Base-by-base conservation (phyloP, 2,329 filamentous ascomycete species). In the Epichloe gansuensis region DNA sequence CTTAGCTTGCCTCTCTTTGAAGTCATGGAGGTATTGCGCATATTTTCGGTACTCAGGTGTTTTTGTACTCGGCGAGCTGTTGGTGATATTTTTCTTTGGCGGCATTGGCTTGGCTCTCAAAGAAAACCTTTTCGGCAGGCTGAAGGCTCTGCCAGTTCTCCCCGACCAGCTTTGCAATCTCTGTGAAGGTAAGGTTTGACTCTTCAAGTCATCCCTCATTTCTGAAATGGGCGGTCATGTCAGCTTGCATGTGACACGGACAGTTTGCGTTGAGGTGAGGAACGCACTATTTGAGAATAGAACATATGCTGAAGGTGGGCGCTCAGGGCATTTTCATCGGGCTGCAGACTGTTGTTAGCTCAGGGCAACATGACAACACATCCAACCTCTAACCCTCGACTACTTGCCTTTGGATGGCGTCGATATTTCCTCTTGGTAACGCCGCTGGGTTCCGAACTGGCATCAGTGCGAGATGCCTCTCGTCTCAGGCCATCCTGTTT, bases 241-340 rank as follows among this genome's bases (percentile, higher is more conserved):
- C 44, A 53, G 51, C 35, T 25, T 12, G 4, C 31, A 13, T 6
- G 5, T 44, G 4, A 12, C 28, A 15, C n/a, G 42, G n/a, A 21
- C 8, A 34, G 35, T 35, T n/a, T 7, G 9, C 11, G 25, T 9
- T 21, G 37, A n/a, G 17, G 13, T 31, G 11, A 46, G 17, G 6
- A 35, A 75, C 83, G 72, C 67, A 88, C 85, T 87, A 61, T 91
- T 91, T 0, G 88, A 91, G 62, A 93, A 93, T 15, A 91, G 78
- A 12, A 91, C 88, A 68, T 91, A 91, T 48, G 87, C 88, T 4
- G 87, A 91, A 0, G 86, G 85, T 1, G 88, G 86, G 25, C 87
- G 76, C 62, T 91, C 86, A 2, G 88, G 0, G 87, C 87, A 69
- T 88, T 82, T 54, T 89, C 84, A 59, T 93, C 88, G 3, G 86